A percentile compares a stretch with the other conserved stretches of the same genome.
These are phyloP conservation scores for Aspergillus sp. DNA, from an alignment of 2,329 filamentous ascomycete genomes.

Conservation along the genomic window DNA sequence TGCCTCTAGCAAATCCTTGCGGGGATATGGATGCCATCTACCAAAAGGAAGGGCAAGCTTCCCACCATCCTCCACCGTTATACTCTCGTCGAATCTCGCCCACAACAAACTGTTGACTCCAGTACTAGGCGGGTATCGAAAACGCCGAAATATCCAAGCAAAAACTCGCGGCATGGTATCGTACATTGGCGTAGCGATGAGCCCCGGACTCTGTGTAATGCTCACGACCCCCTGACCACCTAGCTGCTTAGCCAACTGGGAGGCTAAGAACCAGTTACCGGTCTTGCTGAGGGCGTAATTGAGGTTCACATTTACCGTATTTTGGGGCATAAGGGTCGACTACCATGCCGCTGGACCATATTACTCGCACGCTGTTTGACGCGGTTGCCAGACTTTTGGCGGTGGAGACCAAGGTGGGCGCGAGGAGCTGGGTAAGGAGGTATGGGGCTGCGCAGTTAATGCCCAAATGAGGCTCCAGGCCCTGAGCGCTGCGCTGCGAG, in stretches of 20 bases:
- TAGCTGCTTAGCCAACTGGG: not conserved
- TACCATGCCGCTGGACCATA: not conserved
- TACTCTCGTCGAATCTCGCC: not conserved
- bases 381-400: not conserved
- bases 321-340: not conserved
- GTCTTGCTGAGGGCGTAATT: conserved; percentile 6
- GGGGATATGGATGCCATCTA: not conserved
- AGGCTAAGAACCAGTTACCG: conserved; percentile 3
- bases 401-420: not conserved
- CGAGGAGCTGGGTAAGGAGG: not conserved
- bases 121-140: not conserved
- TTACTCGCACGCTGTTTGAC: not conserved
- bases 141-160: not conserved
- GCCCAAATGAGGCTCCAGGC: not conserved
- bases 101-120: not conserved
- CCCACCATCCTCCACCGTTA: not conserved
- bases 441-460: not conserved
- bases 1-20: conserved; percentile 4
- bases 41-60: conserved; percentile 5
- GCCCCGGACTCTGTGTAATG: conserved; percentile 10
- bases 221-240: not conserved
- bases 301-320: not conserved
- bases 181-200: not conserved
- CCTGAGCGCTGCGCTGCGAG: not conserved
- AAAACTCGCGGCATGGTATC: not conserved